Base-by-base conservation (phyloP, 495 filamentous ascomycete genomes). In the Neurospora sp. region DNA sequence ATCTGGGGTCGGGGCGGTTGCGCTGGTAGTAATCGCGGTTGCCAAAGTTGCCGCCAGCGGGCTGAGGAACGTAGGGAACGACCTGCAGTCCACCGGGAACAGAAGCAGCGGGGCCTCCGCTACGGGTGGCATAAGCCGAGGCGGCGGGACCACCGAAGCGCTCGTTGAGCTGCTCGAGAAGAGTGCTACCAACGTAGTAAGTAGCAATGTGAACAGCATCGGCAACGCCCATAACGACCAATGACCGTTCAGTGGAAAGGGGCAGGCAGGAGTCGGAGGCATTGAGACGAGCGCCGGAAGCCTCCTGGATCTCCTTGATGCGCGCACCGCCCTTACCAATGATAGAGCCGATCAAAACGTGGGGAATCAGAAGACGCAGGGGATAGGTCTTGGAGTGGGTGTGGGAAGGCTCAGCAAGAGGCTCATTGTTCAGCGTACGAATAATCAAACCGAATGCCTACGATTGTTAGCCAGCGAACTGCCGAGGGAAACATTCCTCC, bases 371-470 rank as follows among this genome's bases (percentile, higher is more conserved):
- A 69, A 99, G 90, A 73, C 96, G 94, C 72, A 99, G 89, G 73
- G 96, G 95, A 75, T 99, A 99, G 10, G 95, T 97, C 88, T 97
- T 98, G 45, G 96, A 98, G 76, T 96, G 92, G 70, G 93, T 86
- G 77, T 89, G 96, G 42, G 96, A 99, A 73, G 95, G 84, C 76
- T 91, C 85, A 72, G 92, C 90, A 76, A 98, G 86, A 48, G 92
- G 91, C 83, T 99, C 96, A 80, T 98, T 96, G 86, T 98, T 99
- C 73, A 99, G 86, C 40, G 96, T 99, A 74, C 96, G 93, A 75
- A 99, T 98, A 79, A 99, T 99, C 69, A 99, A 84, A 76, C 96
- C 96, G 82, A 99, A 99, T 10, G 96, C 96, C 96, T 98, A 75
- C 17, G 20, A 8, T 1, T 45, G 73, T 79, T 76, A 74, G 71